Evolutionary conservation across 768 basidiomycete species (phyloP).

Genomic region (Lactarius sp.): DNA sequence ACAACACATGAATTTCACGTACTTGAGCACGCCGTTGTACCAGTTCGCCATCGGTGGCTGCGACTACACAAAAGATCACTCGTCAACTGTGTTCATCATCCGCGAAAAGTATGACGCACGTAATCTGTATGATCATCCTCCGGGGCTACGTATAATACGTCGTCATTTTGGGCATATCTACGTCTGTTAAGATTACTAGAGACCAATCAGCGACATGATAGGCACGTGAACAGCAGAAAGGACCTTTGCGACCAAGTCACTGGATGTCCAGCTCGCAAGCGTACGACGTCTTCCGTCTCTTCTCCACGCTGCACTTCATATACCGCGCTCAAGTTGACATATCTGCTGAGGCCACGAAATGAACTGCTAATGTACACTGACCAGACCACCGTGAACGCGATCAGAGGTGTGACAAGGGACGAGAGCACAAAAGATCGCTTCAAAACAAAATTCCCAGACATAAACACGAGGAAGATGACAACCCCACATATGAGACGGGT

Average conservation of each 20-base stretch:
- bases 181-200: conserved; percentile 75
- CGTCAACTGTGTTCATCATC: neutral
- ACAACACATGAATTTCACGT: conserved; percentile 25
- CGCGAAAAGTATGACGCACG: conserved; percentile 38
- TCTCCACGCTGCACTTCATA: conserved; percentile 89
- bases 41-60: conserved; percentile 97
- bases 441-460: conserved; percentile 90
- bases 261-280: conserved; percentile 75
- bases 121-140: conserved; percentile 92
- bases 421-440: conserved; percentile 56
- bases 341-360: conserved; percentile 71
- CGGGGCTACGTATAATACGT: conserved; percentile 91
- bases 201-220: conserved; percentile 1
- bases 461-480: conserved; percentile 90
- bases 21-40: conserved; percentile 92
- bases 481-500: conserved; percentile 89
- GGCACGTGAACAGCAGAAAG: conserved; percentile 19
- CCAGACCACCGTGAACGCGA: conserved; percentile 72
- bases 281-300: conserved; percentile 71
- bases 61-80: conserved; percentile 45
- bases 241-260: conserved; percentile 89
- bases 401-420: conserved; percentile 66
- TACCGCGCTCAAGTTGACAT: conserved; percentile 80
- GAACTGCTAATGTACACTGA: conserved; percentile 68
- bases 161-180: conserved; percentile 90